Evolutionary conservation across 2,329 filamentous ascomycete species (phyloP), one percentile per base, ranked within the genome.

Genomic region (Claviceps spartinae): DNA sequence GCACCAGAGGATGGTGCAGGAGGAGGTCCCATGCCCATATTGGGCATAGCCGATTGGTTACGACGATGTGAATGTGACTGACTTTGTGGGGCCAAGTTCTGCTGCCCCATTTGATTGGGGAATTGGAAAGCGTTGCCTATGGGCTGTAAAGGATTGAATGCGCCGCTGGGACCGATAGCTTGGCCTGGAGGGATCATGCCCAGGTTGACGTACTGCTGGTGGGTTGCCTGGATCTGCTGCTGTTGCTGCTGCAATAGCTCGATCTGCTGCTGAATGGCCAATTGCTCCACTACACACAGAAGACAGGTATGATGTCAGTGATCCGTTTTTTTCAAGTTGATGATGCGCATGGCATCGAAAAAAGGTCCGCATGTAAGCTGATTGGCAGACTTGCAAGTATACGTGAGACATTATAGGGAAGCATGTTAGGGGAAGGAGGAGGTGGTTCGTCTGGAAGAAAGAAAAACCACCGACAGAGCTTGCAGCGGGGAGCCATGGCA

Each of bases 131-230:
- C 82, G 66, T 86, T 88, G 60, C 82, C 75, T 77, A 95, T 85
- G 67, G 81, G 79, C 72, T 91, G 89, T 69, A 90, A 74, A 63
- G 83, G 84, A 72, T 84, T 85, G 75, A 87, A 93, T 56, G 75
- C 75, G 62, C 77, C 78, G 59, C 81, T 82, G 56, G 82, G 80
- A 60, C 81, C 82, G 54, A 96, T 75, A 58, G 67, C 60, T 72
- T 96, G 91, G 63, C 86, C 85, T 50, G 87, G 85, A 60, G 86
- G 85, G 62, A 97, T 83, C 79, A 97, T 89, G 68, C 88, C 88
- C 86, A 96, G 90, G 69, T 93, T 95, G 63, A 95, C 85, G 75
- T 95, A 96, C 72, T 97, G 91, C 72, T 96, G 90, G 65, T 96
- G 89, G 58, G 88, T 93, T 61, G 88, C 88, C 71, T 94, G 88